Conservation (phyloP, 2,329 filamentous ascomycete species). For the Sporothrix humicola region DNA sequence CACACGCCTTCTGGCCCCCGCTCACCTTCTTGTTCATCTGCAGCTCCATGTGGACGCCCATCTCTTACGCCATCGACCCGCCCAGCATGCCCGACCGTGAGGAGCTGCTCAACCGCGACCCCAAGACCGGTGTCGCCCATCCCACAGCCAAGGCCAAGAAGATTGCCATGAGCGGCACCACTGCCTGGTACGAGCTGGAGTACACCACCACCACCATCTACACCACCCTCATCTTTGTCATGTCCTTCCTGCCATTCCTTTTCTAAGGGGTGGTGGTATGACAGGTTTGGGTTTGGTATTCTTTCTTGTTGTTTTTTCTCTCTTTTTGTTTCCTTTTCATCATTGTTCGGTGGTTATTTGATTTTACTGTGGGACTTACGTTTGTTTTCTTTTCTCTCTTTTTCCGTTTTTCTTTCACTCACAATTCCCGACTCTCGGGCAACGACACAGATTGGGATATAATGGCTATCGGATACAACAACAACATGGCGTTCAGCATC, state of each 20-base stretch:
- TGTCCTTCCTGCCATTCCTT: conserved; percentile 34
- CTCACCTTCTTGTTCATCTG: conserved; percentile 62
- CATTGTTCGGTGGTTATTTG: neutral
- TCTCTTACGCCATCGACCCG: conserved; percentile 66
- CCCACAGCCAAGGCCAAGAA: conserved; percentile 53
- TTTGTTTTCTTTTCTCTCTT: neutral
- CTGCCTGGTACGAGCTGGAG: conserved; percentile 62
- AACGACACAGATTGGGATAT: conserved; percentile 7
- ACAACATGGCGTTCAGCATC: conserved; percentile 18
- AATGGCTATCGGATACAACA: neutral
- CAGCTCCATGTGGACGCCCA: conserved; percentile 62
- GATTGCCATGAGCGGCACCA: conserved; percentile 49
- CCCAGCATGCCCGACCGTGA: conserved; percentile 52
- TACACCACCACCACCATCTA: conserved; percentile 58
- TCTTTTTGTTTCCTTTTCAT: neutral
- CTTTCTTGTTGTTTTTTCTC: neutral
- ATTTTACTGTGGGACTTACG: neutral
- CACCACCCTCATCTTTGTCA: conserved; percentile 57
- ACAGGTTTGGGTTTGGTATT: neutral
- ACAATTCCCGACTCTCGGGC: neutral
- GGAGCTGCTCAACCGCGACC: conserved; percentile 60
- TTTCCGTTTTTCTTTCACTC: neutral
- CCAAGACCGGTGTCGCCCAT: conserved; percentile 60
- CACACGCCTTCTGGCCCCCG: conserved; percentile 67
- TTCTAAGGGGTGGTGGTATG: conserved; percentile 1